Conservation (phyloP, 1,139 yeast genomes). For the Saccharomyces hybrid region DNA sequence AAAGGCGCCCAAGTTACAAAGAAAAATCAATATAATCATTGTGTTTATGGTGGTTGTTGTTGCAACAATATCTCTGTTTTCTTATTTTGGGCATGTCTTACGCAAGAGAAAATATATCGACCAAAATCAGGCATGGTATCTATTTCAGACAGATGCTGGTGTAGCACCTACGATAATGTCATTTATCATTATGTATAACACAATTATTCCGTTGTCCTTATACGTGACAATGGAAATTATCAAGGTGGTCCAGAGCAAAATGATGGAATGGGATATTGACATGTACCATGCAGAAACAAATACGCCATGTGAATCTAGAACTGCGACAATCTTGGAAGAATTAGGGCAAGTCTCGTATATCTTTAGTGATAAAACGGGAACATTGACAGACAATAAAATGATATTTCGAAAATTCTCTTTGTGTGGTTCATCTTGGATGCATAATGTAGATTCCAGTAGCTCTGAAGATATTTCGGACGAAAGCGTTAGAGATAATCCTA, state of each 20-base stretch:
- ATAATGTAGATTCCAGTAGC: slow-evolving; percentile 46
- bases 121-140: slow-evolving; percentile 58
- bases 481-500: slow-evolving; percentile 8
- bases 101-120: slow-evolving; percentile 38
- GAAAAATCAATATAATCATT: slow-evolving; percentile 73
- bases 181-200: slow-evolving; percentile 92
- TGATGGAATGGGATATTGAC: slow-evolving; percentile 84
- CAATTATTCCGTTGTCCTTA: slow-evolving; percentile 86
- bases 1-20: slow-evolving; percentile 87
- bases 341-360: slow-evolving; percentile 93
- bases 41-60: slow-evolving; percentile 83
- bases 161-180: slow-evolving; percentile 90
- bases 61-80: slow-evolving; percentile 61
- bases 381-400: slow-evolving; percentile 88
- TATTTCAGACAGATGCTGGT: slow-evolving; percentile 68
- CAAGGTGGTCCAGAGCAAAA: slow-evolving; percentile 72
- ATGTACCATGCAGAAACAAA: slow-evolving; percentile 81
- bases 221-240: slow-evolving; percentile 96
- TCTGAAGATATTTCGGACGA: not conserved
- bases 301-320: slow-evolving; percentile 90
- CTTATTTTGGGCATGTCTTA: slow-evolving; percentile 70
- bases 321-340: slow-evolving; percentile 93
- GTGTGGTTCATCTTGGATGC: slow-evolving; percentile 86
- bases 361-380: slow-evolving; percentile 95
- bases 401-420: slow-evolving; percentile 75